Evolutionary conservation across 768 basidiomycete genomes (phyloP), one percentile per base, ranked within the genome.

Genomic region (Agrocybe chaxingu): DNA sequence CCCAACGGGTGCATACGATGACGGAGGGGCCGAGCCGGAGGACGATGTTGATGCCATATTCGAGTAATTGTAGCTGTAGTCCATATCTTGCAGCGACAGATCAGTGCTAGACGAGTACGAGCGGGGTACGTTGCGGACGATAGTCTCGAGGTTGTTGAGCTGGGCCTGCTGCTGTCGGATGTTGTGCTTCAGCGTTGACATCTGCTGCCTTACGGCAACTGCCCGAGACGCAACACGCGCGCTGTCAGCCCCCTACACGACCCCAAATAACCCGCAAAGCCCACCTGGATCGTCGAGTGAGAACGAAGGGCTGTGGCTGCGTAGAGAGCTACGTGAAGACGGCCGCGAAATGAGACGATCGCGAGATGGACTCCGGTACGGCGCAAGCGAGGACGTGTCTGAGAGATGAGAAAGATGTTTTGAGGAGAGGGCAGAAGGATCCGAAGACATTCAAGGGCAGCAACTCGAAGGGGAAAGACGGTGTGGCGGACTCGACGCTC

Each of bases 101-200:
- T 24, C 30, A 67, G 56, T 36, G 75, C 69, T 24, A 71, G 60
- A n/a, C 70, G 69, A 24, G 55, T 80, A 73, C 35, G 84, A 81
- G 50, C 89, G 79, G 11, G 88, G 85, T 12, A 81, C 81, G 56
- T 80, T 79, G 44, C 84, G 76, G 42, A 92, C 69, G 47, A 79
- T 74, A 61, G 74, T 87, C 65, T 92, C 89, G 46, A 91, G 78
- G 35, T 62, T 74, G 57, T 84, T 78, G 33, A 90, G 66, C 58
- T 91, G 87, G 13, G 89, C 89, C 71, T 90, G 87, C 62, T 92
- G 87, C 59, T 91, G 89, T 54, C 89, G 73, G 59, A 92, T 92
- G 62, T 77, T 81, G 64, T 92, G 89, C 68, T 86, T 90, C 61
- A 92, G 70, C 36, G 83, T 84, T 57, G 87, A 89, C 69, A 92